A percentile compares a stretch with the other conserved stretches of the same genome.
Conservation (phyloP, 2,329 filamentous ascomycete species). For the Teratosphaeria gauchensis region DNA sequence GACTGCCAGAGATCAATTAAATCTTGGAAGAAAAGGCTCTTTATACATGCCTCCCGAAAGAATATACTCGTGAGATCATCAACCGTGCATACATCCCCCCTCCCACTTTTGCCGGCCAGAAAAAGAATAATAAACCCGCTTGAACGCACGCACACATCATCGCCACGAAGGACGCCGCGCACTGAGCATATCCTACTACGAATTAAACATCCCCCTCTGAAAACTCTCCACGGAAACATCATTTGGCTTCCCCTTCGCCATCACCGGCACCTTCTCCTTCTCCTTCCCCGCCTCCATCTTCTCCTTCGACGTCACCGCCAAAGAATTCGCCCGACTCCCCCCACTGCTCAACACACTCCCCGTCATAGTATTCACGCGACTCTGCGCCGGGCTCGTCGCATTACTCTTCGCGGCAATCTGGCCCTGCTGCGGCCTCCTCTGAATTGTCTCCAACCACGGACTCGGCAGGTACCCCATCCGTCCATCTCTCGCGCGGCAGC, state of each 20-base stretch:
- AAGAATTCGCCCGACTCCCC: slow-evolving; percentile 32
- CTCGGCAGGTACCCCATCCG: slow-evolving; percentile 84
- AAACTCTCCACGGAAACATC: slow-evolving; percentile 61
- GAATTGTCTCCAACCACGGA: slow-evolving; percentile 75
- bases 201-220: slow-evolving; percentile 61
- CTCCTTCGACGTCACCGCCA: slow-evolving; percentile 36
- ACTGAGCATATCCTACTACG: slow-evolving; percentile 29
- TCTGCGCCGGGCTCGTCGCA: slow-evolving; percentile 34
- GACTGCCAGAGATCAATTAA: no score
- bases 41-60: not conserved
- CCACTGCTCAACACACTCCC: slow-evolving; percentile 29
- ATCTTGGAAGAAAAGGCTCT: not conserved
- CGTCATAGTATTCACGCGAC: slow-evolving; percentile 48
- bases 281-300: slow-evolving; percentile 23
- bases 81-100: not conserved
- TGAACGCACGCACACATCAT: slow-evolving; percentile 3
- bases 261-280: slow-evolving; percentile 30
- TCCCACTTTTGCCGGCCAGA: not conserved
- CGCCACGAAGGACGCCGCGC: not conserved
- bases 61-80: not conserved
- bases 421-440: slow-evolving; percentile 41
- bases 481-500: slow-evolving; percentile 80
- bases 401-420: slow-evolving; percentile 37
- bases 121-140: slow-evolving; percentile 1
- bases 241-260: slow-evolving; percentile 49